A percentile compares a stretch with the other conserved stretches of the same genome.
These are phyloP conservation scores for Sordariomycetes sp. DNA, from an alignment of 2,329 filamentous ascomycete genomes.

Conservation along the genomic window DNA sequence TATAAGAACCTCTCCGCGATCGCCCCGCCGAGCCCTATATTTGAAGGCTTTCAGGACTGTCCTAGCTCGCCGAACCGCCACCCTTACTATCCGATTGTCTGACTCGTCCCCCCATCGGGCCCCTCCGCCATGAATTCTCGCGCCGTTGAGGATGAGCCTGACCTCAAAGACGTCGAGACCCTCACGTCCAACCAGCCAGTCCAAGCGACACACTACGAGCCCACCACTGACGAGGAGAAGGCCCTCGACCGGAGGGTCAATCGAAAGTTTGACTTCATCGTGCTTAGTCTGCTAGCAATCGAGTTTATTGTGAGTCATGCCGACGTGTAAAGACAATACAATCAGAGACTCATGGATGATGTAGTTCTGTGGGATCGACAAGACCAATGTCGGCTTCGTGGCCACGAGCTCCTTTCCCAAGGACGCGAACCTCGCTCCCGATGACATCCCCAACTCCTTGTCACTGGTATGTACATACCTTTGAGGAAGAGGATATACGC, in stretches of 20 bases:
- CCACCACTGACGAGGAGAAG: conserved; percentile 8
- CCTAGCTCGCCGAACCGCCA: too few relatives aligned
- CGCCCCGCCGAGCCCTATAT: too few relatives aligned
- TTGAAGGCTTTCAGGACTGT: too few relatives aligned
- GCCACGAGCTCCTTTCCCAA: conserved; percentile 12
- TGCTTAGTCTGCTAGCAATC: conserved; percentile 8
- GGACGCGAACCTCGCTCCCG: conserved; percentile 10
- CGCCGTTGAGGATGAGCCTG: not conserved
- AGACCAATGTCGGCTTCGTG: conserved; percentile 13
- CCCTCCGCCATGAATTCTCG: not conserved
- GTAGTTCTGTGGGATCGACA: conserved; percentile 13
- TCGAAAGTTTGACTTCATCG: conserved; percentile 9
- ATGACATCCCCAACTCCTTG: conserved; percentile 12
- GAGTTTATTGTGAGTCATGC: conserved; percentile 9
- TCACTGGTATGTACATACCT: conserved; percentile 5
- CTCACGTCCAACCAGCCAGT: conserved; percentile 1
- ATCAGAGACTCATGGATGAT: not conserved
- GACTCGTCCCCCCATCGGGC: not conserved
- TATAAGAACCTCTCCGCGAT: too few relatives aligned
- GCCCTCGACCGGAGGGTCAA: conserved; percentile 9
- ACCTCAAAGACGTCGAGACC: conserved; percentile 5
- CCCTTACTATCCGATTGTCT: not conserved
- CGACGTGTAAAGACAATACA: not conserved
- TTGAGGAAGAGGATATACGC: not conserved
- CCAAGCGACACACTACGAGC: conserved; percentile 6